A percentile compares a stretch with the other conserved stretches of the same genome.
Evolutionary conservation across 164 flowering plant genomes (phyloP).

Genomic region (Magnolia sinica): DNA sequence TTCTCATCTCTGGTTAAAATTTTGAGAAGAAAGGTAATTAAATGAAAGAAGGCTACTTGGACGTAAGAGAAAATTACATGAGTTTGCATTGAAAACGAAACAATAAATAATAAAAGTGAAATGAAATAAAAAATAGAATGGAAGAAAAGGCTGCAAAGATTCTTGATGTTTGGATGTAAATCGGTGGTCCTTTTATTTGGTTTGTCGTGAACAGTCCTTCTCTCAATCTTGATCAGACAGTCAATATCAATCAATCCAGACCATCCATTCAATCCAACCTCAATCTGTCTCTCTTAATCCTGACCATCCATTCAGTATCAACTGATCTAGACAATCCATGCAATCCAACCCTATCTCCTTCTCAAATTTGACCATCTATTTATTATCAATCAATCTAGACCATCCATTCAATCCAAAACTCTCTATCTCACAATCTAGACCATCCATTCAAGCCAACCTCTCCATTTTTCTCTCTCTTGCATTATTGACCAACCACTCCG

Average conservation of each 20-base stretch:
- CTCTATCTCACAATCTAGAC: too few species aligned
- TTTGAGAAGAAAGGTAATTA: background rate
- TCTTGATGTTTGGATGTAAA: slow-evolving; percentile 2
- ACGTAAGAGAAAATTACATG: background rate
- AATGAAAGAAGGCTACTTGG: background rate
- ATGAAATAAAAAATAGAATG: background rate
- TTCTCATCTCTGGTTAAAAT: background rate
- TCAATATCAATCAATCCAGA: too few species aligned
- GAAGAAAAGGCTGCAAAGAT: slow-evolving; percentile 3
- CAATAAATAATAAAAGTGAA: background rate
- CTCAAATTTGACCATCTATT: too few species aligned
- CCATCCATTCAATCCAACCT: too few species aligned
- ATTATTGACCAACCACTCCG: too few species aligned
- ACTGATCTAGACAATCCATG: too few species aligned
- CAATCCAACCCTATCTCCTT: too few species aligned
- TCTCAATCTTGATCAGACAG: background rate
- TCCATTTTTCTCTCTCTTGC: too few species aligned
- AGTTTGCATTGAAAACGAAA: background rate
- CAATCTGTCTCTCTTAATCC: background rate
- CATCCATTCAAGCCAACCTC: too few species aligned
- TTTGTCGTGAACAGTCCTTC: background rate
- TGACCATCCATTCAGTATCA: too few species aligned
- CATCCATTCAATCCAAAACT: too few species aligned
- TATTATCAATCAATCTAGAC: too few species aligned
- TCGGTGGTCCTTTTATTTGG: background rate